phyloP scores from a whole-genome alignment of 164 flowering plant genomes.

The Nymphaea colorata region DNA sequence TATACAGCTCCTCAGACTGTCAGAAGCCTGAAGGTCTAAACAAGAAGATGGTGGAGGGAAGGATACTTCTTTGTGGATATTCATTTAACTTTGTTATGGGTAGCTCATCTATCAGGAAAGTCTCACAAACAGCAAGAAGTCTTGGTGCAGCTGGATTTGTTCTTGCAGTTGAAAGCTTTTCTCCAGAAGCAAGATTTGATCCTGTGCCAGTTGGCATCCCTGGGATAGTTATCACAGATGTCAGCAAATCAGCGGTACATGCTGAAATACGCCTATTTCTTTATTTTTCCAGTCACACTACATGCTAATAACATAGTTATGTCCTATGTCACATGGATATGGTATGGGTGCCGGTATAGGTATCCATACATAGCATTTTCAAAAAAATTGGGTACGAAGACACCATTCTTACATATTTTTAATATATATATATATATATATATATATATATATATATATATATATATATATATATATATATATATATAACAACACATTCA shows the following conservation, averaged over 20 bases:
- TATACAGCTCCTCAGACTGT: slow-evolving; percentile 81
- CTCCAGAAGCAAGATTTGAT: slow-evolving; percentile 87
- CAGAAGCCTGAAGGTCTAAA: slow-evolving; percentile 80
- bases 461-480: too few species aligned
- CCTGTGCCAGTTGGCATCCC: slow-evolving; percentile 87
- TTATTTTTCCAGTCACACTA: too few species aligned
- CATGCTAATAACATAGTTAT: too few species aligned
- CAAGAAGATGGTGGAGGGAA: slow-evolving; percentile 74
- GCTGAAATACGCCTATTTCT: too few species aligned
- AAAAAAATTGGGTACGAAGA: too few species aligned
- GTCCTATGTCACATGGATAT: too few species aligned
- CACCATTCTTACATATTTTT: too few species aligned
- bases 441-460: too few species aligned
- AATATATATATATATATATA: too few species aligned
- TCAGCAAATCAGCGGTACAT: slow-evolving; percentile 64
- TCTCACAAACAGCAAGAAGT: slow-evolving; percentile 74
- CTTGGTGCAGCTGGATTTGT: slow-evolving; percentile 95
- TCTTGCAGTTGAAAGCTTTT: slow-evolving; percentile 82
- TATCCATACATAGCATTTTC: too few species aligned
- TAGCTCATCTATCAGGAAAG: slow-evolving; percentile 79
- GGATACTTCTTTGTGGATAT: slow-evolving; percentile 93
- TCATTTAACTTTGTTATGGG: slow-evolving; percentile 89
- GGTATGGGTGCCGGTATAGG: too few species aligned
- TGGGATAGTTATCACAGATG: slow-evolving; percentile 79
- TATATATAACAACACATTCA: too few species aligned